phyloP scores from a whole-genome alignment of 345 rosid species.

The Eucalyptus shirleyi region DNA sequence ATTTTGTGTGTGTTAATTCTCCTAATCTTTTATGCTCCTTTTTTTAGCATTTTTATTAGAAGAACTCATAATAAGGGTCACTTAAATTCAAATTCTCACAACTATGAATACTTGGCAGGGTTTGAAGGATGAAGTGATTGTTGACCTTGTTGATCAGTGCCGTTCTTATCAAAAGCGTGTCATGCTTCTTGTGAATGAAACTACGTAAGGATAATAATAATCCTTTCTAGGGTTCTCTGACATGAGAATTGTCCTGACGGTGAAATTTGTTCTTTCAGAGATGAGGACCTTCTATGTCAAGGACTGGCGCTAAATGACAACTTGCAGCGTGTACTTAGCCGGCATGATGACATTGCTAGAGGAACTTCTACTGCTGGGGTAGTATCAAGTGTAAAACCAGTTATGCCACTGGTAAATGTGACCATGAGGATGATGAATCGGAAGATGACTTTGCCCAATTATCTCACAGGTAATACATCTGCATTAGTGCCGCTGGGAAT shows the following conservation, averaged over 20 bases:
- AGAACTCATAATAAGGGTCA: neutral
- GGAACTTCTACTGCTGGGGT: slow-evolving; percentile 29
- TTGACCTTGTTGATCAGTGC: slow-evolving; percentile 94
- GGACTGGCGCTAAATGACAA: slow-evolving; percentile 78
- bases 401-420: slow-evolving; percentile 51
- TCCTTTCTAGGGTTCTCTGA: neutral
- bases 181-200: slow-evolving; percentile 68
- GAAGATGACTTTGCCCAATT: slow-evolving; percentile 85
- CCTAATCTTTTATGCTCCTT: neutral
- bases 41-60: neutral
- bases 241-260: neutral
- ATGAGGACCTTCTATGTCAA: slow-evolving; percentile 75
- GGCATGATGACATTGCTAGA: slow-evolving; percentile 71
- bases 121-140: slow-evolving; percentile 76
- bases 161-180: slow-evolving; percentile 83
- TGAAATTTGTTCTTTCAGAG: slow-evolving; percentile 19
- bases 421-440: slow-evolving; percentile 75
- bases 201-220: slow-evolving; percentile 31
- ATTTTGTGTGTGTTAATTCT: neutral
- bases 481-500: neutral
- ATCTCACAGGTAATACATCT: slow-evolving; percentile 49
- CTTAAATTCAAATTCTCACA: neutral
- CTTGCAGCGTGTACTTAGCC: slow-evolving; percentile 76
- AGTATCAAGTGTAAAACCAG: neutral
- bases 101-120: slow-evolving; percentile 30